A percentile compares a stretch with the other conserved stretches of the same genome.
phyloP scores from a whole-genome alignment of 176 grass and related monocot species.

The Cocos nucifera region DNA sequence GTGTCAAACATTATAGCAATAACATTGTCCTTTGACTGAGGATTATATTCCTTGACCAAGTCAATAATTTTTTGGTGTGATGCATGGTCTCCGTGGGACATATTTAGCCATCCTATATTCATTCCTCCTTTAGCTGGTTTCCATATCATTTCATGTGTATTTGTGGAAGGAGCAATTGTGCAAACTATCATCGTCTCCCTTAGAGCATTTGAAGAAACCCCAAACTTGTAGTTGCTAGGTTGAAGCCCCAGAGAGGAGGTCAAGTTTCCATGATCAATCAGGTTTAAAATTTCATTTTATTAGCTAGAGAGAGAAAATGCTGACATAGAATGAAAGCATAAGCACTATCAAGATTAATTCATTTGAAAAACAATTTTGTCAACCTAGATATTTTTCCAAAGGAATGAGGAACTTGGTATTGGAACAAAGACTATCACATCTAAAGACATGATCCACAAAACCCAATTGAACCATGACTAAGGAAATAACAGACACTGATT shows the following conservation, averaged over 20 bases:
- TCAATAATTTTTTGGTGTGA: constrained; percentile 13
- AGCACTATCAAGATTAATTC: no score
- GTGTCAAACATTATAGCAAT: neutral
- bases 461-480: no score
- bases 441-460: no score
- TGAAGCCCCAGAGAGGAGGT: neutral
- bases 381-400: no score
- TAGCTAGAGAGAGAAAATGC: no score
- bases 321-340: no score
- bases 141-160: constrained; percentile 10
- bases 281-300: no score
- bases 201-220: neutral
- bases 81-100: neutral
- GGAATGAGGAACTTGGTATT: no score
- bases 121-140: constrained; percentile 11
- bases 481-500: no score
- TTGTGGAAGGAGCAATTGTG: constrained; percentile 5
- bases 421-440: no score
- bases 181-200: constrained; percentile 11
- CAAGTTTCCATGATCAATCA: no score
- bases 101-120: constrained; percentile 1
- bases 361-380: no score
- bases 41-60: neutral
- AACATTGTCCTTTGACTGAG: neutral
- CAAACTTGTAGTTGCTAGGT: neutral